Conservation (phyloP, 2,329 filamentous ascomycete genomes). For the Hymenoscyphus infarciens region DNA sequence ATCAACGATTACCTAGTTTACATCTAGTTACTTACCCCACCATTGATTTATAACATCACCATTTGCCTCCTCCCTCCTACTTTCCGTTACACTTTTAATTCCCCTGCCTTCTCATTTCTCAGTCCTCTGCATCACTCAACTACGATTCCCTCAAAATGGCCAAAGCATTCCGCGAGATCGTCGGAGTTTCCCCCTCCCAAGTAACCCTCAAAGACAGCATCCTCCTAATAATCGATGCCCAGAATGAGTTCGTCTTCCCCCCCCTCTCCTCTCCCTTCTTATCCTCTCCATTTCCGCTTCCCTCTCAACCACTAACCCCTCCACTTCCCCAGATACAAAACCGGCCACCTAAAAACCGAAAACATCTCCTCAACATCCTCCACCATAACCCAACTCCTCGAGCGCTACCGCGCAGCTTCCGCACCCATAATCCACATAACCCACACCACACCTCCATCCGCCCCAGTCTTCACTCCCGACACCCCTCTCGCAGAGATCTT, state of each 20-base stretch:
- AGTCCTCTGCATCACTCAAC: too few species aligned
- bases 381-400: constrained; percentile 53
- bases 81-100: too few species aligned
- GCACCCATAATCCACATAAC: too few species aligned
- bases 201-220: constrained; percentile 56
- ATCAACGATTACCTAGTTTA: too few species aligned
- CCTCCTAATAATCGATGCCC: constrained; percentile 66
- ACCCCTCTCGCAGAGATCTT: constrained; percentile 60
- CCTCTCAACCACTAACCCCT: not conserved
- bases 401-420: constrained; percentile 50
- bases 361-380: constrained; percentile 52
- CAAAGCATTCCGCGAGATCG: constrained; percentile 28
- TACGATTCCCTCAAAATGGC: not conserved
- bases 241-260: constrained; percentile 57
- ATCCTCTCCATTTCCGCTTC: not conserved
- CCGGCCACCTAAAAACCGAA: constrained; percentile 53
- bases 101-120: too few species aligned
- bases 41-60: too few species aligned
- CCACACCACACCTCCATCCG: constrained; percentile 57
- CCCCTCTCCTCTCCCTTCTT: too few species aligned
- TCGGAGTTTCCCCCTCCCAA: constrained; percentile 53
- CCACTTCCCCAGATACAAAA: constrained; percentile 36
- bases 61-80: too few species aligned
- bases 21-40: too few species aligned
- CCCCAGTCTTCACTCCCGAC: constrained; percentile 62